These are phyloP conservation scores for Acacia melanoxylon DNA, from an alignment of 306 rosid genomes.

Conservation along the genomic window DNA sequence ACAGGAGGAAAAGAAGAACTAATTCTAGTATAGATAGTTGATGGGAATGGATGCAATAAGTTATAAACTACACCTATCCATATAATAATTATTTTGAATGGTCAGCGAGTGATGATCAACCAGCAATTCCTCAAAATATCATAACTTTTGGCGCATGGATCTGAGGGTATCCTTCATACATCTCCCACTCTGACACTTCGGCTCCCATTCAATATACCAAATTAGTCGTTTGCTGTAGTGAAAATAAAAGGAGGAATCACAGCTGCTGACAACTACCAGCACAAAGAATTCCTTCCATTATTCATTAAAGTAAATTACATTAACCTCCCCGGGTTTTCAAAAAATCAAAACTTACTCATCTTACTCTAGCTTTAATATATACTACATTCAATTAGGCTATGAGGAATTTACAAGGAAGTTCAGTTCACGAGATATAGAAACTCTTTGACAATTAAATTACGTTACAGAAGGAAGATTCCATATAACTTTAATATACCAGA, in stretches of 20 bases:
- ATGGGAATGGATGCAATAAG: constrained; percentile 15
- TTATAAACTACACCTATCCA: constrained; percentile 31
- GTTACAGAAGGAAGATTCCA: neutral
- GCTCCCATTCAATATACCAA: constrained; percentile 17
- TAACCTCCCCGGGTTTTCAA: neutral
- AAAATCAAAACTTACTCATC: neutral
- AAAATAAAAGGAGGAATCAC: constrained; percentile 2
- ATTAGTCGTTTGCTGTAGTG: constrained; percentile 18
- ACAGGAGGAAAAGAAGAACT: neutral
- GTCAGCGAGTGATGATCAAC: constrained; percentile 22
- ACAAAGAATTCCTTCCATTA: neutral
- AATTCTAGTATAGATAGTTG: constrained; percentile 21
- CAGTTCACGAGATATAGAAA: neutral
- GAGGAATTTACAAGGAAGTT: neutral
- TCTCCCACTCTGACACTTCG: neutral
- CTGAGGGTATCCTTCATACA: constrained; percentile 19
- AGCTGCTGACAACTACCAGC: neutral
- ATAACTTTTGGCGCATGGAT: neutral
- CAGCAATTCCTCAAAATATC: constrained; percentile 2
- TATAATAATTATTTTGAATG: constrained; percentile 3
- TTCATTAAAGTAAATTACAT: neutral
- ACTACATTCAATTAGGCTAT: neutral
- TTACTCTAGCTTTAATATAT: neutral
- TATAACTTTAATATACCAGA: neutral
- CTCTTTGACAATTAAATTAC: no score